Evolutionary conservation across 2,329 filamentous ascomycete genomes (phyloP), one percentile per base, ranked within the genome.

Genomic region (Capronia americana): DNA sequence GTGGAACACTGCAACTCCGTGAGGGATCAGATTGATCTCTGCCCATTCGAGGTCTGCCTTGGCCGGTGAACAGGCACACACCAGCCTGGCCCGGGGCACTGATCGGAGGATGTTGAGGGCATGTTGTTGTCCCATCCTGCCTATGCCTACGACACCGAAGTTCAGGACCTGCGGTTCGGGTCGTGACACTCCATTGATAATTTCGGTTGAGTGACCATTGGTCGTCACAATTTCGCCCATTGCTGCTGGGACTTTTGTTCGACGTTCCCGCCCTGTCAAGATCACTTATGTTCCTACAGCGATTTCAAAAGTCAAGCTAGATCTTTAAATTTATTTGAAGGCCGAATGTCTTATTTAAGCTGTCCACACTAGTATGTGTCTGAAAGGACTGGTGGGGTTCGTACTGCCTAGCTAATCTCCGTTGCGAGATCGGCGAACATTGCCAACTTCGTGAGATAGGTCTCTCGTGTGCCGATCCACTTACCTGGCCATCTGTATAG

Each of bases 41-140:
- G 80, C 83, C 81, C 82, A 84, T 66, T 77, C 73, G 12, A 81
- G 74, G 70, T 84, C 82, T 1, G 73, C 72, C 5, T 76, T 71
- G 55, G 83, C 82, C 7, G 82, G 81, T 4, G 81, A 80, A 73
- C 80, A 84, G 48, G 80, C 83, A 63, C 82, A 83, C 24, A 84
- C 80, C 32, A 86, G 78, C 63, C 82, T 74, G 44, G 83, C 82
- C 50, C 80, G 78, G 28, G 83, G 82, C 4, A 79, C 79, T 38
- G 76, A 75, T 65, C 82, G 74, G 57, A 84, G 75, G 66, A 84
- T 80, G 71, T 83, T 83, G 59, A 81, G 74, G 61, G 81, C 83
- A 74, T 85, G 83, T n/a, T 81, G 79, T 64, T 81, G 79, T 51
- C 83, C 83, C 81, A 85, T 85, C 69, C 83, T 81, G 34, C 83